Conservation (phyloP, 495 filamentous ascomycete genomes). For the Tuber indicum region DNA sequence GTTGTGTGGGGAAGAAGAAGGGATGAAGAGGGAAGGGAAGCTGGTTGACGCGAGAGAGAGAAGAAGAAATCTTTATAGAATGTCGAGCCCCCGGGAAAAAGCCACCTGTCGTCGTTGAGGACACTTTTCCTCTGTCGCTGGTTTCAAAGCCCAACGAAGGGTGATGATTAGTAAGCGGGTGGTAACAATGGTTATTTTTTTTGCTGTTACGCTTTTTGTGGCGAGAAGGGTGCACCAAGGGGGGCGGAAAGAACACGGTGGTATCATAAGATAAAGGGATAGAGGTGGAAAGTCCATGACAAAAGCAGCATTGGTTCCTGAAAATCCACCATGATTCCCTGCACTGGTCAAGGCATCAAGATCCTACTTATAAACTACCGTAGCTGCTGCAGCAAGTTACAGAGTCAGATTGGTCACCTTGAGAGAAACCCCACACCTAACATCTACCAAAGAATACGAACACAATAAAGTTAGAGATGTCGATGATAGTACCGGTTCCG, state of each 20-base stretch:
- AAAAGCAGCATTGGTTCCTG: neutral
- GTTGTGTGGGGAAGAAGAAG: slow-evolving; percentile 10
- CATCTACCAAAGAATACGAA: neutral
- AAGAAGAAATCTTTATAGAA: slow-evolving; percentile 35
- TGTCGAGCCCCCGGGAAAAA: slow-evolving; percentile 24
- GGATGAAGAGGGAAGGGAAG: slow-evolving; percentile 17
- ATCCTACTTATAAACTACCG: neutral
- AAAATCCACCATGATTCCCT: neutral
- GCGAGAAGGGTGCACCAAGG: slow-evolving; percentile 20
- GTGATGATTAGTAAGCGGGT: slow-evolving; percentile 17
- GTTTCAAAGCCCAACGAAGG: slow-evolving; percentile 9
- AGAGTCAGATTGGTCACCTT: neutral
- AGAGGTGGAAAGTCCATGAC: neutral
- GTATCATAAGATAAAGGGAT: slow-evolving; percentile 21
- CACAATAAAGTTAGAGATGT: neutral
- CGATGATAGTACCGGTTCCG: neutral
- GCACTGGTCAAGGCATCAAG: neutral
- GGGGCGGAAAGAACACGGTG: slow-evolving; percentile 40
- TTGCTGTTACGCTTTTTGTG: slow-evolving; percentile 3
- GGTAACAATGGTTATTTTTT: neutral
- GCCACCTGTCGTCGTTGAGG: slow-evolving; percentile 39
- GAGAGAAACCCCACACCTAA: neutral
- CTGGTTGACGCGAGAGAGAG: slow-evolving; percentile 19
- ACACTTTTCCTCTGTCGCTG: slow-evolving; percentile 35
- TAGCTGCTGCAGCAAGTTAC: neutral